These are phyloP conservation scores for Starmerella bombicola DNA, from an alignment of 805 yeast genomes.

Conservation along the genomic window DNA sequence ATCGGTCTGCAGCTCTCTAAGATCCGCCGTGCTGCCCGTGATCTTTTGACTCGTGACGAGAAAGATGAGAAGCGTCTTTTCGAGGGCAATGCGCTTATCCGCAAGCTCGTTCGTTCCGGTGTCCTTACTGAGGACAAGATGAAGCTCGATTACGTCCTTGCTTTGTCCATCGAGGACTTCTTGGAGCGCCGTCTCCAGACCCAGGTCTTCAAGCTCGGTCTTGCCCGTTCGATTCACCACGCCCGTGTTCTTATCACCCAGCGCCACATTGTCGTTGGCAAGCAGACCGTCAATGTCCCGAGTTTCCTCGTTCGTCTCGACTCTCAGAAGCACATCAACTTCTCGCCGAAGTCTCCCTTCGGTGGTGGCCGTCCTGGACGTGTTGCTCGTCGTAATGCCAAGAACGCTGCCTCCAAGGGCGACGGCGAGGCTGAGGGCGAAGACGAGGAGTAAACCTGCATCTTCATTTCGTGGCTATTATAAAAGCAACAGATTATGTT, in stretches of 20 bases:
- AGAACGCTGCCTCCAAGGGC: conserved; percentile 51
- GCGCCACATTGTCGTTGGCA: conserved; percentile 99
- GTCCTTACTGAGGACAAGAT: conserved; percentile 97
- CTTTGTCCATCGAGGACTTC: conserved; percentile 96
- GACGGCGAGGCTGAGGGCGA: conserved; percentile 59
- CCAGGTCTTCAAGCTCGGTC: conserved; percentile 98
- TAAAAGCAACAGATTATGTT: not conserved
- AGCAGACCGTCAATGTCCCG: conserved; percentile 97
- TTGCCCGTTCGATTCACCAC: conserved; percentile 99
- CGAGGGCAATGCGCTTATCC: conserved; percentile 99
- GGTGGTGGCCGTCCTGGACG: conserved; percentile 99
- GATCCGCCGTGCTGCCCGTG: conserved; percentile 99
- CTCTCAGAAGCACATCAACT: conserved; percentile 99
- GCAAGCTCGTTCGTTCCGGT: conserved; percentile 99
- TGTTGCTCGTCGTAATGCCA: conserved; percentile 88
- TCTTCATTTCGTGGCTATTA: not conserved
- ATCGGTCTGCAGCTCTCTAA: conserved; percentile 97
- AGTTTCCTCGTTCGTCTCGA: conserved; percentile 99
- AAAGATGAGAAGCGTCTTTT: conserved; percentile 99
- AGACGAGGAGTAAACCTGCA: conserved; percentile 39
- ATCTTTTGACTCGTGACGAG: conserved; percentile 98
- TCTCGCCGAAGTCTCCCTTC: conserved; percentile 97
- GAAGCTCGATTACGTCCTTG: conserved; percentile 99
- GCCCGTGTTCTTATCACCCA: conserved; percentile 97
- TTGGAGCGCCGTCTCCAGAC: conserved; percentile 99